Evolutionary conservation across 768 basidiomycete genomes (phyloP).

Genomic region (Russula griseocarnosa): DNA sequence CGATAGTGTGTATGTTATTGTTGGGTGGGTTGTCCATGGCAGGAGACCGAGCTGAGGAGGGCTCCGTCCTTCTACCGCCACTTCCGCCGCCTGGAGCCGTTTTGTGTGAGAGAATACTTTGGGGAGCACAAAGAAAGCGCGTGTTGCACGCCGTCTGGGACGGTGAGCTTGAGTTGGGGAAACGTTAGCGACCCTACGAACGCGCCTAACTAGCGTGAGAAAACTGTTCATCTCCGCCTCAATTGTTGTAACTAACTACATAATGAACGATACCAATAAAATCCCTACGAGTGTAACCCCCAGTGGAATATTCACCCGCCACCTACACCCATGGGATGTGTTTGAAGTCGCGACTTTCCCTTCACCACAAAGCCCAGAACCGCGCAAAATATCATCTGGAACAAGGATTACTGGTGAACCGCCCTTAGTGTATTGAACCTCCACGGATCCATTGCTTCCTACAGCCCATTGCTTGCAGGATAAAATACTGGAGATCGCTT

Average conservation of each 20-base stretch:
- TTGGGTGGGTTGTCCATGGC: constrained; percentile 83
- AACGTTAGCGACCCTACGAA: constrained; percentile 11
- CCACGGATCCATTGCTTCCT: constrained; percentile 59
- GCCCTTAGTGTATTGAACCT: constrained; percentile 59
- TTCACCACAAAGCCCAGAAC: constrained; percentile 39
- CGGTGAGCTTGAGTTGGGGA: constrained; percentile 28
- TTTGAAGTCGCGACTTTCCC: neutral
- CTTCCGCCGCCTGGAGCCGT: constrained; percentile 38
- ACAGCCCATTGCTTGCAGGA: constrained; percentile 65
- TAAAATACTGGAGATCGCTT: constrained; percentile 45
- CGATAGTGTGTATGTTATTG: constrained; percentile 86
- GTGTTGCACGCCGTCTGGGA: constrained; percentile 29
- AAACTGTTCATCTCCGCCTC: constrained; percentile 15
- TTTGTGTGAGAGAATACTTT: constrained; percentile 32
- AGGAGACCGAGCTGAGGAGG: constrained; percentile 50
- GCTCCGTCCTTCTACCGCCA: constrained; percentile 39
- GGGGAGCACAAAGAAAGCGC: constrained; percentile 23
- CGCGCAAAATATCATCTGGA: constrained; percentile 37
- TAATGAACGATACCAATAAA: neutral
- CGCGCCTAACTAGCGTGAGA: constrained; percentile 16
- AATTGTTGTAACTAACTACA: constrained; percentile 7
- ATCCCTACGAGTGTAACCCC: neutral
- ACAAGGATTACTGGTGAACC: constrained; percentile 57
- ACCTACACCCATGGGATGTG: neutral
- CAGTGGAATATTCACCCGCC: neutral